Conservation (phyloP, 495 filamentous ascomycete species). For the Amphirosellinia nigrospora region DNA sequence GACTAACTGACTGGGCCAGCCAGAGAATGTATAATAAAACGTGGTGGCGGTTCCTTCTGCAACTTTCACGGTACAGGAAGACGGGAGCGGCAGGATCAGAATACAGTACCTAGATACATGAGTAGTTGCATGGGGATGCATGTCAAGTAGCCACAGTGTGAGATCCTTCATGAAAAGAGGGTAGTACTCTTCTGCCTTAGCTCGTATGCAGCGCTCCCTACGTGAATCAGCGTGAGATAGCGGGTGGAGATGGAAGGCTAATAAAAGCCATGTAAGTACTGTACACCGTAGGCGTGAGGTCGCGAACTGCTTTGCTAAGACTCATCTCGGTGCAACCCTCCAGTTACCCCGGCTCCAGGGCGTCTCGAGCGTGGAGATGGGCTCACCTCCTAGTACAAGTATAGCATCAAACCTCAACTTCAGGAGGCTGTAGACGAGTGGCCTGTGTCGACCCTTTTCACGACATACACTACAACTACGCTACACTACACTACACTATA, state of each 20-base stretch:
- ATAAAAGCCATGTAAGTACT: slow-evolving; percentile 11
- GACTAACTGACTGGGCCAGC: slow-evolving; percentile 5
- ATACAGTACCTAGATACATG: slow-evolving; percentile 12
- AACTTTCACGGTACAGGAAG: slow-evolving; percentile 8
- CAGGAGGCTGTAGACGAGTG: no score
- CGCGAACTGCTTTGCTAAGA: slow-evolving; percentile 11
- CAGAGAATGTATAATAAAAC: slow-evolving; percentile 26
- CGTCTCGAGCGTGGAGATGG: slow-evolving; percentile 23
- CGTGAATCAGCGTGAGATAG: slow-evolving; percentile 21
- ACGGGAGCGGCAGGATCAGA: slow-evolving; percentile 17
- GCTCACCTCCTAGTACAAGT: neutral
- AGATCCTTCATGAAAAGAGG: slow-evolving; percentile 23
- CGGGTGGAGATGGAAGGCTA: slow-evolving; percentile 19
- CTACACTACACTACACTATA: no score
- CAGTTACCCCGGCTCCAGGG: slow-evolving; percentile 14
- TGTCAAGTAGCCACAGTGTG: slow-evolving; percentile 24
- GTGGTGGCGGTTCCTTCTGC: slow-evolving; percentile 21
- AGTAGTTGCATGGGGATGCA: slow-evolving; percentile 16
- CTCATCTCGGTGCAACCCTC: slow-evolving; percentile 20
- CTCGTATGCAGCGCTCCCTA: slow-evolving; percentile 22
- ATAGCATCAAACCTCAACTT: neutral
- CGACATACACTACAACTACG: no score
- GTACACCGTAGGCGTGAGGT: slow-evolving; percentile 8
- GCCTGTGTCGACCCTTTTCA: neutral
- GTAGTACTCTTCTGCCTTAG: slow-evolving; percentile 10